A percentile compares a stretch with the other conserved stretches of the same genome.
phyloP scores from a whole-genome alignment of 2,329 filamentous ascomycete species.

The Xylariaceae sp. region DNA sequence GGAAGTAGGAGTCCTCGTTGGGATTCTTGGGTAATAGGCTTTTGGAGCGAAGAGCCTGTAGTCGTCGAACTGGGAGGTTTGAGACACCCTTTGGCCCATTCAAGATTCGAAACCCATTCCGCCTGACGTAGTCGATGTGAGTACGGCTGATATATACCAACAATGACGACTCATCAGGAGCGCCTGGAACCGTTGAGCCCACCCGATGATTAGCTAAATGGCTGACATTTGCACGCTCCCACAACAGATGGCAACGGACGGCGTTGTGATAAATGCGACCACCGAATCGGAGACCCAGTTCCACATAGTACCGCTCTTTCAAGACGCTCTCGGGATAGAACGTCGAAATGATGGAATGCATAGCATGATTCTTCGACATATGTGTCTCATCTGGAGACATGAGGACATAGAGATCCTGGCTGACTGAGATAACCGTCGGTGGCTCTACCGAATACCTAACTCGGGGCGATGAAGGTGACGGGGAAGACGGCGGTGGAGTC shows the following conservation, averaged over 20 bases:
- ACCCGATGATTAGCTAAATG: constrained; percentile 26
- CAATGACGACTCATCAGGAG: constrained; percentile 32
- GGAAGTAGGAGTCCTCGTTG: constrained; percentile 49
- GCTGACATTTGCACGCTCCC: constrained; percentile 37
- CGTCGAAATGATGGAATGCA: constrained; percentile 41
- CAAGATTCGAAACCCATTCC: constrained; percentile 43
- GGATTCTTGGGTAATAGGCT: constrained; percentile 42
- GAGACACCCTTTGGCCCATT: constrained; percentile 36
- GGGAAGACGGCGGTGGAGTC: constrained; percentile 33
- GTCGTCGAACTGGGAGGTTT: constrained; percentile 44
- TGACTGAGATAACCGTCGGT: constrained; percentile 38
- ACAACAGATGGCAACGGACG: constrained; percentile 46
- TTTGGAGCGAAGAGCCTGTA: constrained; percentile 45
- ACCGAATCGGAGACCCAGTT: constrained; percentile 49
- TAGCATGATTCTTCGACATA: constrained; percentile 34
- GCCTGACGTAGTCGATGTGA: constrained; percentile 43
- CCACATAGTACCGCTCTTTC: constrained; percentile 32
- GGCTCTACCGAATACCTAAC: constrained; percentile 31
- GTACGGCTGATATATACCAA: constrained; percentile 46
- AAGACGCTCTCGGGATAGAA: constrained; percentile 38
- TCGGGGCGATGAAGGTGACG: constrained; percentile 21
- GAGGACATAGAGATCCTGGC: constrained; percentile 40
- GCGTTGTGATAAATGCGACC: constrained; percentile 40
- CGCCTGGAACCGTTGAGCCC: constrained; percentile 22
- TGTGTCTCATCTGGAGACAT: constrained; percentile 35